phyloP scores from a whole-genome alignment of 306 rosid species.

The Glycine soja region DNA sequence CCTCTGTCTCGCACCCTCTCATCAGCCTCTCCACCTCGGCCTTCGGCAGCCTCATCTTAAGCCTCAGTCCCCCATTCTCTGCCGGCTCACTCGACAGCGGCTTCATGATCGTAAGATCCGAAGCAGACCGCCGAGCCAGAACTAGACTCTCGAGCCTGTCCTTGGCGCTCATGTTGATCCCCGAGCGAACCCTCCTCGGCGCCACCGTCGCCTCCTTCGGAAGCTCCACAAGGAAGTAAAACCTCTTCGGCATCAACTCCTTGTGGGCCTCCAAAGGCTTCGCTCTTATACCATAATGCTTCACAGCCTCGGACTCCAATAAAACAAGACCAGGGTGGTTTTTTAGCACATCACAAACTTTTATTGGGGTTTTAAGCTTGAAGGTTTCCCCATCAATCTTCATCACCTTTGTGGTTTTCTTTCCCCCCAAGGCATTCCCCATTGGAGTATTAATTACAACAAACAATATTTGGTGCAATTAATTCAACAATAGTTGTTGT shows the following conservation, averaged over 20 bases:
- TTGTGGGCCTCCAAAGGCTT: slow-evolving; percentile 65
- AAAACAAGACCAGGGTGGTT: slow-evolving; percentile 77
- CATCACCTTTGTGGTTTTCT: slow-evolving; percentile 78
- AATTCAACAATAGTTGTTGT: slow-evolving; percentile 53
- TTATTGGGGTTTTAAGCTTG: slow-evolving; percentile 68
- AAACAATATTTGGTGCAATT: slow-evolving; percentile 42
- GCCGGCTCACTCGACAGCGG: not conserved
- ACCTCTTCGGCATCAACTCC: slow-evolving; percentile 60
- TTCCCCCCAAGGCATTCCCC: slow-evolving; percentile 83
- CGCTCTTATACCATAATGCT: slow-evolving; percentile 81
- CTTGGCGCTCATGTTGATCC: slow-evolving; percentile 87
- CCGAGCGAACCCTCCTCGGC: slow-evolving; percentile 80
- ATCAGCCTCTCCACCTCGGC: slow-evolving; percentile 78
- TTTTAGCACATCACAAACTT: slow-evolving; percentile 62
- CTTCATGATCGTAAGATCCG: slow-evolving; percentile 76
- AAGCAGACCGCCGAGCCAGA: slow-evolving; percentile 70
- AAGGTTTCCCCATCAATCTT: slow-evolving; percentile 82
- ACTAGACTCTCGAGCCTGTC: slow-evolving; percentile 81
- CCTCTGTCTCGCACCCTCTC: slow-evolving; percentile 63
- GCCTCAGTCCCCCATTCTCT: slow-evolving; percentile 60
- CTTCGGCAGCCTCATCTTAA: slow-evolving; percentile 78
- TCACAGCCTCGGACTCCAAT: slow-evolving; percentile 80
- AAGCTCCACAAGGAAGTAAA: slow-evolving; percentile 83
- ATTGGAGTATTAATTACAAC: slow-evolving; percentile 37
- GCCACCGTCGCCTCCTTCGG: slow-evolving; percentile 60